Percentiles rank a stretch among this genome's conserved stretches.
Conservation (phyloP, 2,329 filamentous ascomycete species). For the Phyllosticta citrichinensis region DNA sequence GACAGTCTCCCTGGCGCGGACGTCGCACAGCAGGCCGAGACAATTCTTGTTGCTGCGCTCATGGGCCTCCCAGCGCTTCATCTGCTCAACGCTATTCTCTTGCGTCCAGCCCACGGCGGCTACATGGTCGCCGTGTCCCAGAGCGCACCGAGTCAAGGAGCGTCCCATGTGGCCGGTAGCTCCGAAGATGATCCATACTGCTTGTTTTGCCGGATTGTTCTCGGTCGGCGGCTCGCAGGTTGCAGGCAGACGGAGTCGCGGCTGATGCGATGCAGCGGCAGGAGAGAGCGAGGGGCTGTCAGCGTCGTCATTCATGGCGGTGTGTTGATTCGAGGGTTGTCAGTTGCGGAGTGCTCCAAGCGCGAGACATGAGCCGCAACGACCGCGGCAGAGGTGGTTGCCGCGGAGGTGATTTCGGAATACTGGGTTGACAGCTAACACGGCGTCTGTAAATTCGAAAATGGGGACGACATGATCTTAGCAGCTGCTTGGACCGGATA, state of each 20-base stretch:
- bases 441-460: neutral
- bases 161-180: slow-evolving; percentile 96
- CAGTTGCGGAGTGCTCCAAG: neutral
- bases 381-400: neutral
- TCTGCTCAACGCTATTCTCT: slow-evolving; percentile 63
- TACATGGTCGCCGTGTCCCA: slow-evolving; percentile 73
- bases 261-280: slow-evolving; percentile 22
- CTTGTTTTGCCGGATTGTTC: slow-evolving; percentile 58
- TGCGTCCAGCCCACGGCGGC: slow-evolving; percentile 75
- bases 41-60: slow-evolving; percentile 48
- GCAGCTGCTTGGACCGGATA: neutral
- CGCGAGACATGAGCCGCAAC: neutral
- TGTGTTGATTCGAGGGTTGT: neutral
- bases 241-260: slow-evolving; percentile 56
- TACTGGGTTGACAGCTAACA: neutral
- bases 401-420: neutral
- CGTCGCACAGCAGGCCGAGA: slow-evolving; percentile 78
- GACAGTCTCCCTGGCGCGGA: slow-evolving; percentile 72
- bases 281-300: slow-evolving; percentile 24
- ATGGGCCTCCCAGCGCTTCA: slow-evolving; percentile 47
- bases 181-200: slow-evolving; percentile 93
- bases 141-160: slow-evolving; percentile 72
- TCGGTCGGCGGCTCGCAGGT: slow-evolving; percentile 78
- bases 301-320: slow-evolving; percentile 9
- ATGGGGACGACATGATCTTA: neutral